Evolutionary conservation across 495 filamentous ascomycete species (phyloP).

Genomic region (Aspergillus kassunensis): DNA sequence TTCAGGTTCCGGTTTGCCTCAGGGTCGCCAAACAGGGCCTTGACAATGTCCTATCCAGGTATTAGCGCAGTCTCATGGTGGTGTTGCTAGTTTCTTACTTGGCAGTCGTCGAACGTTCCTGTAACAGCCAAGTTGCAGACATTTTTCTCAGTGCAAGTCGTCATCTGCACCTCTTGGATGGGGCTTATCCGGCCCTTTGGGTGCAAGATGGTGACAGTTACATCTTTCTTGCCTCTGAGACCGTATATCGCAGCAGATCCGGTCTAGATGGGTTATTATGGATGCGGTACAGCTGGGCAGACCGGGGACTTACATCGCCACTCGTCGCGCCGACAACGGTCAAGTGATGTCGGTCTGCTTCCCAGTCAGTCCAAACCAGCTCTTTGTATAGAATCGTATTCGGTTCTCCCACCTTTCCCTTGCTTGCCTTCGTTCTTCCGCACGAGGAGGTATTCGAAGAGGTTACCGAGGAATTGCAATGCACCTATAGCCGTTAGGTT

Average conservation of each 20-base stretch:
- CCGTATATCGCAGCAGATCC: conserved; percentile 96
- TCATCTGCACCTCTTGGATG: conserved; percentile 95
- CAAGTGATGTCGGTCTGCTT: conserved; percentile 70
- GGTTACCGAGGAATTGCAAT: conserved; percentile 85
- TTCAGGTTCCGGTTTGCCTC: conserved; percentile 68
- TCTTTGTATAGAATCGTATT: neutral
- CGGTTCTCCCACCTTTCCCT: conserved; percentile 26
- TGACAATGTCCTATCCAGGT: conserved; percentile 69
- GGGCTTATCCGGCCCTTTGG: conserved; percentile 80
- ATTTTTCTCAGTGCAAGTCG: conserved; percentile 79
- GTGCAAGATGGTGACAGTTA: conserved; percentile 84
- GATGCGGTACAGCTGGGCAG: neutral
- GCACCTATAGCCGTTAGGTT: conserved; percentile 49
- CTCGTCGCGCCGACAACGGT: conserved; percentile 90
- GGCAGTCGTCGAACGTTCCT: conserved; percentile 94
- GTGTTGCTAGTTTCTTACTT: conserved; percentile 28
- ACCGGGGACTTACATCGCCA: conserved; percentile 52
- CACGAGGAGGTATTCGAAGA: conserved; percentile 93
- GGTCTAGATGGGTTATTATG: conserved; percentile 38
- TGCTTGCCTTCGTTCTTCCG: conserved; percentile 72
- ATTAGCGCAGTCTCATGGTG: neutral
- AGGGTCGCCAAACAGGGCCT: conserved; percentile 82
- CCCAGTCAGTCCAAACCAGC: neutral
- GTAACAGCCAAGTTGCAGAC: conserved; percentile 81
- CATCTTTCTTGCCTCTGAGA: conserved; percentile 94